These are phyloP conservation scores for Elongisporangium anandrum DNA, from an alignment of 352 stramenopile genomes.

Conservation along the genomic window DNA sequence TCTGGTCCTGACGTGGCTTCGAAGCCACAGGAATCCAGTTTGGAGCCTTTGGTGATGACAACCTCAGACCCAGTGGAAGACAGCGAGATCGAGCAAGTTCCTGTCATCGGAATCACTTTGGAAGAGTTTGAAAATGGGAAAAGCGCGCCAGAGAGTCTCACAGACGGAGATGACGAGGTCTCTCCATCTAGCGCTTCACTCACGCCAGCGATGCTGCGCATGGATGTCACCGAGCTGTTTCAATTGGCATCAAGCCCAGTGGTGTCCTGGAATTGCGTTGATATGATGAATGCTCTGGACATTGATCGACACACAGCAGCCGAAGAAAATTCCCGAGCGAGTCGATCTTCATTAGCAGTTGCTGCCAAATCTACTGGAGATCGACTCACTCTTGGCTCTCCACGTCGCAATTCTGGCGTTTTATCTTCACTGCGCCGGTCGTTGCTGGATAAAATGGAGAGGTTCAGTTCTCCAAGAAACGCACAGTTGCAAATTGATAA, in stretches of 20 bases:
- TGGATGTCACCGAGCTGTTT: constrained; percentile 12
- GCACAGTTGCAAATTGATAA: neutral
- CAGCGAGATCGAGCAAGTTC: constrained; percentile 24
- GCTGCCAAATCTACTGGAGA: neutral
- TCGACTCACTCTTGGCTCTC: neutral
- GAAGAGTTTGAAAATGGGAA: constrained; percentile 59
- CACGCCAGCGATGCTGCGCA: neutral
- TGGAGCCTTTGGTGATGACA: constrained; percentile 1
- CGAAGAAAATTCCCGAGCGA: neutral
- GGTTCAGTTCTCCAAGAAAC: neutral
- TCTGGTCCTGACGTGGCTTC: neutral
- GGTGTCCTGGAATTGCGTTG: neutral
- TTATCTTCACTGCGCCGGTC: neutral
- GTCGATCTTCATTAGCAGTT: neutral
- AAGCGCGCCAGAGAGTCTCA: constrained; percentile 10
- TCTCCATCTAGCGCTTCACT: neutral
- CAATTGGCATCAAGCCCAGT: constrained; percentile 18
- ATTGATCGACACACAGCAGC: neutral
- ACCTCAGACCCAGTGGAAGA: constrained; percentile 21
- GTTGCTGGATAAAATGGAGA: neutral
- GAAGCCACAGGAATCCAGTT: neutral
- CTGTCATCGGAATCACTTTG: constrained; percentile 25
- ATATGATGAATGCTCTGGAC: neutral
- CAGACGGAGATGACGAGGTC: constrained; percentile 1
- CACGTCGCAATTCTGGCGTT: neutral